phyloP scores from a whole-genome alignment of 768 basidiomycete genomes.

The Tylopilus felleus region DNA sequence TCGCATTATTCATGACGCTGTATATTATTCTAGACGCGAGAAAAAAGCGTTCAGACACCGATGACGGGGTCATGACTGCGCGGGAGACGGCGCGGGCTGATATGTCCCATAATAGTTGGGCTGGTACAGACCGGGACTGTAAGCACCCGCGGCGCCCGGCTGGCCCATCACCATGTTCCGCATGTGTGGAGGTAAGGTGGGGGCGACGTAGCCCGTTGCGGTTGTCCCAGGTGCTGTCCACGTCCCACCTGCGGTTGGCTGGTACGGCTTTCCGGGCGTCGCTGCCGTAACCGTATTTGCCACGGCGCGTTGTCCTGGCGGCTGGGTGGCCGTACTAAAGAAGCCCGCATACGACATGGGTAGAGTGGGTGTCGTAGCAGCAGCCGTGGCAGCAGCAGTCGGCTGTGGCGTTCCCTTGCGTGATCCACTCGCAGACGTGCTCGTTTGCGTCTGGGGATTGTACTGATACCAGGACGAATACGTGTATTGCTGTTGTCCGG shows the following conservation, averaged over 20 bases:
- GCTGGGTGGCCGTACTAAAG: slow-evolving; percentile 32
- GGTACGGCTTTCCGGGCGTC: slow-evolving; percentile 30
- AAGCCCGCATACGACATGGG: slow-evolving; percentile 41
- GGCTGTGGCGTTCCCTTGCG: slow-evolving; percentile 48
- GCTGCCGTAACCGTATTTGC: slow-evolving; percentile 49
- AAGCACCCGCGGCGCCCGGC: slow-evolving; percentile 16
- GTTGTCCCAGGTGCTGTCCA: slow-evolving; percentile 28
- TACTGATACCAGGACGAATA: slow-evolving; percentile 46
- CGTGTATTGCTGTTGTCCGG: slow-evolving; percentile 39
- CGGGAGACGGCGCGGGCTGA: slow-evolving; percentile 30
- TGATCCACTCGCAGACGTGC: slow-evolving; percentile 26
- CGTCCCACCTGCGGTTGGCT: slow-evolving; percentile 21
- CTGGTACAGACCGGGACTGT: slow-evolving; percentile 24
- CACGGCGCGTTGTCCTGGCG: slow-evolving; percentile 45
- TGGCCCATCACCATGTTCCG: slow-evolving; percentile 28
- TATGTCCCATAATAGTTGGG: slow-evolving; percentile 34
- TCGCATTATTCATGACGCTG: slow-evolving; percentile 19
- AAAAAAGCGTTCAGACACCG: background rate
- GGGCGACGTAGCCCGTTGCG: slow-evolving; percentile 27
- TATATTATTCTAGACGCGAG: slow-evolving; percentile 21
- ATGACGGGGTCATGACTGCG: slow-evolving; percentile 23
- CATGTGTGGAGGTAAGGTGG: slow-evolving; percentile 44
- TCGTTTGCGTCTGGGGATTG: slow-evolving; percentile 31
- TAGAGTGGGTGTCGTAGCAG: slow-evolving; percentile 29
- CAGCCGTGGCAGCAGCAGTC: slow-evolving; percentile 21